Evolutionary conservation across 176 grass and related monocot species (phyloP).

Genomic region (Aechmea fasciata): DNA sequence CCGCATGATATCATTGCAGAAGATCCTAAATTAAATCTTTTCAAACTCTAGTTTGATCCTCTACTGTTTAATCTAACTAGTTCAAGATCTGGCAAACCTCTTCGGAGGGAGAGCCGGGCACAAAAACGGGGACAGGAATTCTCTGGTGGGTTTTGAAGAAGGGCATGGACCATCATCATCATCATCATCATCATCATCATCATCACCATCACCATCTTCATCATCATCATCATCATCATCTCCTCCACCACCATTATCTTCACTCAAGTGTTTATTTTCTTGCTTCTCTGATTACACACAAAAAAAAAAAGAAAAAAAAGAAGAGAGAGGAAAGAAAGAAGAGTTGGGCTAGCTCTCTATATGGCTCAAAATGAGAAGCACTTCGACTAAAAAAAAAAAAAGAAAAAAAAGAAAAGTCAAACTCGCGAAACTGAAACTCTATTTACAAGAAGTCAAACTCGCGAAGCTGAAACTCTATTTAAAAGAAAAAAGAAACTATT

Average conservation of each 20-base stretch:
- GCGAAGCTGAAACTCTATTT: no score
- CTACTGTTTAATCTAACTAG: no score
- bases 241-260: conserved; percentile 1
- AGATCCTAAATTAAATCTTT: background rate
- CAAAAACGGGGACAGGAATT: conserved; percentile 39
- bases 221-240: no score
- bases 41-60: conserved; percentile 20
- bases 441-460: no score
- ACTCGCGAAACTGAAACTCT: no score
- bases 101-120: conserved; percentile 39
- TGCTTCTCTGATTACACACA: conserved; percentile 36
- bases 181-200: conserved; percentile 7
- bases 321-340: conserved; percentile 38
- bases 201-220: no score
- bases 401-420: no score
- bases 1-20: background rate
- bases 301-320: no score
- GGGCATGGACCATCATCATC: conserved; percentile 23
- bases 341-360: conserved; percentile 51
- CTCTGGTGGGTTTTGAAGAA: conserved; percentile 37
- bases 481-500: no score
- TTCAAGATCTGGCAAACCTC: conserved; percentile 42
- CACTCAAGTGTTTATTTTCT: conserved; percentile 38
- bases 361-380: conserved; percentile 8
- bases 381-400: no score